These are phyloP conservation scores for Phylloporus arenicola DNA, from an alignment of 768 basidiomycete genomes.

Conservation along the genomic window DNA sequence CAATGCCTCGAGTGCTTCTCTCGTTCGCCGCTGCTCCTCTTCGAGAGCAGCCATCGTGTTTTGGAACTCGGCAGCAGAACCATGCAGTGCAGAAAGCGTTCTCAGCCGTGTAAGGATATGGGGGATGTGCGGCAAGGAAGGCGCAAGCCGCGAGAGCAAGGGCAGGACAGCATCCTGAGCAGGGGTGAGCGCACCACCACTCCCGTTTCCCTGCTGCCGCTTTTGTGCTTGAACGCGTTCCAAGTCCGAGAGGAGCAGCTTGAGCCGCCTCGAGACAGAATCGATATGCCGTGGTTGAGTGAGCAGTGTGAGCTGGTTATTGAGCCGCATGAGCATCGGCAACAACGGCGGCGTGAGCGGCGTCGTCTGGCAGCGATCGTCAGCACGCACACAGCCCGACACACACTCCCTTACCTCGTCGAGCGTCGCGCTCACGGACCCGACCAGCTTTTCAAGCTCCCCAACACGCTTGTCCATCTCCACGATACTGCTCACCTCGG, in stretches of 20 bases:
- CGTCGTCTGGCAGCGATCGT: constrained; percentile 45
- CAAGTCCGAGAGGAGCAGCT: constrained; percentile 86
- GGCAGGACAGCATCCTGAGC: constrained; percentile 62
- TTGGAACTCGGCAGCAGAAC: constrained; percentile 75
- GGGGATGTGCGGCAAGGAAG: constrained; percentile 75
- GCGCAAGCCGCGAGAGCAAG: constrained; percentile 62
- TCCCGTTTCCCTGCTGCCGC: constrained; percentile 15
- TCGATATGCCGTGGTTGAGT: constrained; percentile 96
- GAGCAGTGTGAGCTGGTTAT: constrained; percentile 79
- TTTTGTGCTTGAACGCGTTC: constrained; percentile 54
- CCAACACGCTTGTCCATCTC: constrained; percentile 83
- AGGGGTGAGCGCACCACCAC: constrained; percentile 21
- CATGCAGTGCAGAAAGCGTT: constrained; percentile 77
- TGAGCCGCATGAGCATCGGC: constrained; percentile 74
- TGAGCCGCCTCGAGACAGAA: constrained; percentile 88
- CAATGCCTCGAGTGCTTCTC: constrained; percentile 62
- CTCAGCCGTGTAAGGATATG: constrained; percentile 87
- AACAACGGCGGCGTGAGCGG: constrained; percentile 78
- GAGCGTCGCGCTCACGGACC: constrained; percentile 69
- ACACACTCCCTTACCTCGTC: constrained; percentile 63
- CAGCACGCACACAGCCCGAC: neutral
- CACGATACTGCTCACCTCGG: constrained; percentile 47
- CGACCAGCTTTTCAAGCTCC: constrained; percentile 76
- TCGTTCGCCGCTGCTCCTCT: constrained; percentile 63
- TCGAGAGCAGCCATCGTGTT: constrained; percentile 60